Conservation (phyloP, 768 basidiomycete species). For the Russula sp. region DNA sequence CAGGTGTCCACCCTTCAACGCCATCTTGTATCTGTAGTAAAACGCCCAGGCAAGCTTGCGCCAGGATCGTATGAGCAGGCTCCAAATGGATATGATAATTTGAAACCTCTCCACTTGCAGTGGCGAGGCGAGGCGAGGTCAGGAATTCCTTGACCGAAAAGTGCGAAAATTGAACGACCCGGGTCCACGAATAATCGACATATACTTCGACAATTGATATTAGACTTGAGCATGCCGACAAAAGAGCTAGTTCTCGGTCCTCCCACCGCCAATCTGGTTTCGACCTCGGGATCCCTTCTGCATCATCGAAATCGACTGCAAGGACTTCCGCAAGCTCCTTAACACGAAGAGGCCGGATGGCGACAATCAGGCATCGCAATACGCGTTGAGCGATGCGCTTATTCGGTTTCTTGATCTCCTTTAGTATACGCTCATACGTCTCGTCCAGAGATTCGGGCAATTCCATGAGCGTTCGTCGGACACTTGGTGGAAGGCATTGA, state of each 20-base stretch:
- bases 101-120: too few species aligned
- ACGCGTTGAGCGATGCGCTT: neutral
- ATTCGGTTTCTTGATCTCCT: neutral
- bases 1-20: too few species aligned
- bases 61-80: too few species aligned
- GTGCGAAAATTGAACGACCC: too few species aligned
- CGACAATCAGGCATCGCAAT: neutral
- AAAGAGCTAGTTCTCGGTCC: neutral
- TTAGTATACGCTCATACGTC: slow-evolving; percentile 1
- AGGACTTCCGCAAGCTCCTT: neutral
- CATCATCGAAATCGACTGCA: neutral
- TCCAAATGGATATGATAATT: too few species aligned
- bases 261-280: neutral
- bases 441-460: neutral
- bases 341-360: neutral
- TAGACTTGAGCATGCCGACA: too few species aligned
- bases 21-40: too few species aligned
- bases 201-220: too few species aligned
- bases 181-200: too few species aligned
- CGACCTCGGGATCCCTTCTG: neutral
- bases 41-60: too few species aligned
- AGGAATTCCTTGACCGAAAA: too few species aligned
- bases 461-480: neutral
- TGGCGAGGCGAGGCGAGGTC: too few species aligned
- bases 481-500: neutral